Conservation (phyloP, 2,329 filamentous ascomycete genomes). For the Tolypocladium guangdongense region DNA sequence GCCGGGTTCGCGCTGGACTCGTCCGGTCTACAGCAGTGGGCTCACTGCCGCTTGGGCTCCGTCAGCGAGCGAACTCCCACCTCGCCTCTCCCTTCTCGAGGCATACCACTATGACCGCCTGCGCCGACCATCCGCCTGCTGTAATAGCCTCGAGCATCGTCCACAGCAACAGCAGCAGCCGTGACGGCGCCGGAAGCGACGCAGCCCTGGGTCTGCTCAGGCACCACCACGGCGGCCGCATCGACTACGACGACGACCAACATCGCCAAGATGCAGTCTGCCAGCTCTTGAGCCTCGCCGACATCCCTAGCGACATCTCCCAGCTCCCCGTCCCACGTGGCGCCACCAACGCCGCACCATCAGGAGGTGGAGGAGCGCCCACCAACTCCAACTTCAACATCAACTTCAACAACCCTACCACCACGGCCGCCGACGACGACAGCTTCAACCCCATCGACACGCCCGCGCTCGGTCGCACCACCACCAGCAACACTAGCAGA, state of each 20-base stretch:
- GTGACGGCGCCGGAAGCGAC: background rate
- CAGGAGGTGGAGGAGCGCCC: background rate
- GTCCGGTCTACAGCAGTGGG: background rate
- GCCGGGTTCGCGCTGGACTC: background rate
- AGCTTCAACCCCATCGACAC: constrained; percentile 2
- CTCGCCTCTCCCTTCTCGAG: background rate
- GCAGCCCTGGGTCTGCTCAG: background rate
- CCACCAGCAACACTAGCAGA: constrained; percentile 1
- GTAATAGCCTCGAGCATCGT: constrained; percentile 1
- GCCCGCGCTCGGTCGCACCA: constrained; percentile 4
- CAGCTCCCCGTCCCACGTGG: constrained; percentile 16
- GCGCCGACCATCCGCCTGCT: constrained; percentile 6
- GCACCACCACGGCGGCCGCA: background rate
- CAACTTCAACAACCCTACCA: background rate
- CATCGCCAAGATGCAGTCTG: constrained; percentile 5
- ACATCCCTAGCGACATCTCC: constrained; percentile 15
- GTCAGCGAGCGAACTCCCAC: background rate
- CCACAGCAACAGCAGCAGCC: background rate
- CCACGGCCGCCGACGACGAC: constrained; percentile 1
- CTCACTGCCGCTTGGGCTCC: background rate
- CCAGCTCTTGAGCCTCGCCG: constrained; percentile 17
- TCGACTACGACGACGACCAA: background rate
- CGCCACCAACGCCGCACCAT: constrained; percentile 14
- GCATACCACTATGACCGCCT: constrained; percentile 4
- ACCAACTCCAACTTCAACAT: constrained; percentile 4